These are phyloP conservation scores for Aspergillus melleus DNA, from an alignment of 2,329 filamentous ascomycete species.

Conservation along the genomic window DNA sequence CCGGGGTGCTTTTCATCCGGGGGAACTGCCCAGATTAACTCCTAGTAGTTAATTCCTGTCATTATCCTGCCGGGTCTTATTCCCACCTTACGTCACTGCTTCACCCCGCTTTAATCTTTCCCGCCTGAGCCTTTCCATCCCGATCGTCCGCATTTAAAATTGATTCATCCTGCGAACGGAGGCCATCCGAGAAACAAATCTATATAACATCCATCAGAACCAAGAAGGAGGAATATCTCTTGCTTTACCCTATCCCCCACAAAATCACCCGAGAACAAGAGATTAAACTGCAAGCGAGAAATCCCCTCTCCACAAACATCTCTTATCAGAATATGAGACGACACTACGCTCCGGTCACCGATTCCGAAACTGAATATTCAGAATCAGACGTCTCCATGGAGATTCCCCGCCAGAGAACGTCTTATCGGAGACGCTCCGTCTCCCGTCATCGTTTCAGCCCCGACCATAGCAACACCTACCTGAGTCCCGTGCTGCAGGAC, in stretches of 20 bases:
- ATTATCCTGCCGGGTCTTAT: neutral
- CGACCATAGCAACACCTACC: slow-evolving; percentile 21
- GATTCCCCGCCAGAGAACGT: slow-evolving; percentile 19
- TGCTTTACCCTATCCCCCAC: neutral
- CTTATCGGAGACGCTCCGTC: slow-evolving; percentile 30
- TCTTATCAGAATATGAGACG: slow-evolving; percentile 6
- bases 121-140: too few relatives aligned
- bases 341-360: slow-evolving; percentile 18
- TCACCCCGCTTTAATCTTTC: slow-evolving; percentile 22
- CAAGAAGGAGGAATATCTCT: neutral
- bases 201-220: neutral
- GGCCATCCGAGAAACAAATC: neutral
- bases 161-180: too few relatives aligned
- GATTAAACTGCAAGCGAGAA: slow-evolving; percentile 15
- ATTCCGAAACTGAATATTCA: slow-evolving; percentile 34
- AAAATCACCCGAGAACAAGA: neutral
- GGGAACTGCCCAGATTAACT: neutral
- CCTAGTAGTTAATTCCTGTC: neutral
- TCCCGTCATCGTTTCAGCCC: slow-evolving; percentile 32
- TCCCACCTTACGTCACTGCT: slow-evolving; percentile 12
- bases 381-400: slow-evolving; percentile 39
- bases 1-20: neutral
- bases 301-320: neutral
- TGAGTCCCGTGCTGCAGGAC: slow-evolving; percentile 26
- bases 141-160: too few relatives aligned